phyloP scores from a whole-genome alignment of 2,329 filamentous ascomycete genomes.

The Endocalyx cinctus region DNA sequence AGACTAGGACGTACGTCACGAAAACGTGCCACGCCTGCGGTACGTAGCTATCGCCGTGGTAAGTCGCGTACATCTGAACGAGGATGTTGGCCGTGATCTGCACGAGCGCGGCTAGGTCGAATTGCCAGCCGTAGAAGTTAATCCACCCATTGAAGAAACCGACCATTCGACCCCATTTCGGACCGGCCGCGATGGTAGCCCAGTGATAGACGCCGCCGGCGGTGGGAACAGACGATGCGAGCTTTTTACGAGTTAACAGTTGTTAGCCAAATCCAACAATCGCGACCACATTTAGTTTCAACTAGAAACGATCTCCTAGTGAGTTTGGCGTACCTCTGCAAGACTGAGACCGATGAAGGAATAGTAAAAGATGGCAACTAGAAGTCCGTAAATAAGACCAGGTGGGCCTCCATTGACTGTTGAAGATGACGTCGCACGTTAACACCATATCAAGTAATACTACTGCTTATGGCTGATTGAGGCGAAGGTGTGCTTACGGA shows the following conservation, averaged over 20 bases:
- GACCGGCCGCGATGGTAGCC: constrained; percentile 54
- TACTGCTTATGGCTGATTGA: neutral
- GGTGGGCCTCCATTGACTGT: constrained; percentile 38
- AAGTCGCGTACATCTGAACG: constrained; percentile 57
- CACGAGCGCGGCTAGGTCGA: constrained; percentile 55
- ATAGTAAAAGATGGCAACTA: constrained; percentile 40
- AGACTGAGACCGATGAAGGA: constrained; percentile 37
- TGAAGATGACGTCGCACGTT: neutral
- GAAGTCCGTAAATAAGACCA: constrained; percentile 37
- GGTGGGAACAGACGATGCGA: constrained; percentile 58
- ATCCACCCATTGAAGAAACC: constrained; percentile 44
- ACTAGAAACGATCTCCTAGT: no score
- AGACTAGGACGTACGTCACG: constrained; percentile 50
- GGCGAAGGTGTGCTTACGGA: constrained; percentile 29
- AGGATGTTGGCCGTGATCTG: constrained; percentile 55
- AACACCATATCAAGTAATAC: constrained; percentile 1
- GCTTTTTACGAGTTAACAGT: no score
- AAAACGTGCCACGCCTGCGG: constrained; percentile 55
- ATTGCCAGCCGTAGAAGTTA: constrained; percentile 59
- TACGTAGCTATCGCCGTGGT: constrained; percentile 47
- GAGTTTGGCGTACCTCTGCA: constrained; percentile 32
- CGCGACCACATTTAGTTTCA: no score
- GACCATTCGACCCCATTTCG: constrained; percentile 47
- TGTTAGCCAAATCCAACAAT: no score
- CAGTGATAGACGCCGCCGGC: constrained; percentile 58